Conservation (phyloP, 1,139 yeast species). For the Kurtzmaniella quercitrusa region DNA sequence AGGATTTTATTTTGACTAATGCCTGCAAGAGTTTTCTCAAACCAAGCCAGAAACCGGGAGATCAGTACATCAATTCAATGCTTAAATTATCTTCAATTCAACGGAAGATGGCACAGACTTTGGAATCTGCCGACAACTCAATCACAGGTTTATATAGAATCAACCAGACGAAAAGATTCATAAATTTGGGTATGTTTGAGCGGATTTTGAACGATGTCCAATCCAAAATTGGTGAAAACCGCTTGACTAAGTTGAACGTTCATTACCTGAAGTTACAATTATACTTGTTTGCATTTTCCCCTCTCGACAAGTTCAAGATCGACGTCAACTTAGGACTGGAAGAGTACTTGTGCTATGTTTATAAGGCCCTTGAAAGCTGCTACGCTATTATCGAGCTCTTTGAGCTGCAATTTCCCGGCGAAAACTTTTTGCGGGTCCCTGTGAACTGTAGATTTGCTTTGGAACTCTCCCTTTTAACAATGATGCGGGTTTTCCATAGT, state of each 20-base stretch:
- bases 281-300: slow-evolving; percentile 32
- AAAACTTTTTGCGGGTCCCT: slow-evolving; percentile 32
- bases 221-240: slow-evolving; percentile 16
- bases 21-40: slow-evolving; percentile 10
- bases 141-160: slow-evolving; percentile 15
- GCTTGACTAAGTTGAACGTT: slow-evolving; percentile 29
- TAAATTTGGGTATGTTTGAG: slow-evolving; percentile 43
- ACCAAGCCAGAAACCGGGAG: slow-evolving; percentile 17
- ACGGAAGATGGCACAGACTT: slow-evolving; percentile 37
- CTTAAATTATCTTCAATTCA: slow-evolving; percentile 40
- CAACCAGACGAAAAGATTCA: slow-evolving; percentile 26
- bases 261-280: slow-evolving; percentile 40
- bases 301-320: slow-evolving; percentile 6
- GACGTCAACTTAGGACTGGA: slow-evolving; percentile 21
- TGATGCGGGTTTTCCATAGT: slow-evolving; percentile 33
- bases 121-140: slow-evolving; percentile 27
- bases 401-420: slow-evolving; percentile 18
- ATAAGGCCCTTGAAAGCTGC: slow-evolving; percentile 30
- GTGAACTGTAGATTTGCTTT: slow-evolving; percentile 39
- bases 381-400: slow-evolving; percentile 22
- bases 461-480: slow-evolving; percentile 29
- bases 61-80: slow-evolving; percentile 36
- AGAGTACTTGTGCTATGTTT: slow-evolving; percentile 28
- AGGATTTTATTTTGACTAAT: slow-evolving; percentile 37
- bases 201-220: slow-evolving; percentile 32